Evolutionary conservation across 2,329 filamentous ascomycete genomes (phyloP), one percentile per base, ranked within the genome.

Genomic region (Colletotrichum horii): DNA sequence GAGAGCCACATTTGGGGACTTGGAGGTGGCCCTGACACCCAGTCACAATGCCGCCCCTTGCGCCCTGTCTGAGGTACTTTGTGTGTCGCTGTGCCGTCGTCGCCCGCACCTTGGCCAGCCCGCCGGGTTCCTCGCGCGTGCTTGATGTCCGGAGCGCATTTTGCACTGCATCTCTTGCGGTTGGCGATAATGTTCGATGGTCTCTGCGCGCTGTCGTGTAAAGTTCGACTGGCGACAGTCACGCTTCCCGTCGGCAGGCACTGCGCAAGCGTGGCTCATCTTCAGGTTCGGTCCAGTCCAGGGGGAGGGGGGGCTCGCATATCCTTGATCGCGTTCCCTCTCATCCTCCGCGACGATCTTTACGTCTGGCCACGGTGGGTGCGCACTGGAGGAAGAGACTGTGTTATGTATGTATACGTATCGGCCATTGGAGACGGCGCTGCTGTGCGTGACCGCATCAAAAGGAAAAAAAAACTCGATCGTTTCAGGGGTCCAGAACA

Each of bases 401-500:
- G 32, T 60, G 52, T 58, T 34, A 43, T 66, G 64, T 30, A 32
- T 19, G 56, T 64, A 68, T 75, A 48, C 61, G 56, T 30, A 36
- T 16, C 15, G 36, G 28, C 9, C 15, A 61, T 5, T 24, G 43
- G 43, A 14, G 56, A 61, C 56, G 26, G 26, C 36, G 26, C 58
- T 34, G 28, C 64, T 43, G 66, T 61, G 64, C 70, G 56, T 68
- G 58, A 68, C 56, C 62, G 64, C 64, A 69, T 36, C 65, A 74
- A 71, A 74, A 76, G 70, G 34, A 68, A 68, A 26, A 32, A 48
- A 61, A 71, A 66, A 34, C 65, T 69, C 74, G 74, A 76, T 76
- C 56, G 74, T 76, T 76, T 74, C 74, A 76, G 70, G 74, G 74
- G 74, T 76, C 58, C 65, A 69, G 74, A 76, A 73, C 70, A 65